Base-by-base conservation (phyloP, 208 protist species). In the Angomonas deanei region DNA sequence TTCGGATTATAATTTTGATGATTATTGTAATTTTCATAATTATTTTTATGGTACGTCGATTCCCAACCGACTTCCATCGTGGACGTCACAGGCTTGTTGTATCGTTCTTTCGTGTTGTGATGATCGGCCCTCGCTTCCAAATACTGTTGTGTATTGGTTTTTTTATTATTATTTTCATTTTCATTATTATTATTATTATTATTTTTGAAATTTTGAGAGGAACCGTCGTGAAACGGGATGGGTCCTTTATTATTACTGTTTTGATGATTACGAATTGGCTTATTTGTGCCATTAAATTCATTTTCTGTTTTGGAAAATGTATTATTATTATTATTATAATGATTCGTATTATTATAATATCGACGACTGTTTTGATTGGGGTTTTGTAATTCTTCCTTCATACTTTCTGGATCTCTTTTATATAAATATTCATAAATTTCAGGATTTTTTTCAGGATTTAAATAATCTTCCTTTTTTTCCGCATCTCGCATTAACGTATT, bases 401-500 rank as follows among this genome's bases (percentile, higher is more conserved):
- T 27, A n/a, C 38, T 48, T 0, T 24, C 58, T 13, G 46, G 58
- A 11, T 50, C 46, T 47, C 56, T 75, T 23, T 65, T 62, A 61
- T 70, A 86, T 4, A 89, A 65, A 11, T 85, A 72, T 0, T 39
- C 46, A 53, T 80, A 62, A 17, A 89, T 53, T 8, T 86, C 75
- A 0, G 75, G 77, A 61, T 92, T 92, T 30, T 61, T 59, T 8
- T 64, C 49, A 11, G 53, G 63, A 52, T 53, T 64, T 4, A 68
- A 28, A 61, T 88, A 86, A 3, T 28, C 70, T 3, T 68, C 66
- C n/a, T 63, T 39, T 5, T 59, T 57, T 27, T 74, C 56, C 2
- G 34, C 50, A 2, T 91, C 76, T 11, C 80, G 74, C 23, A 70
- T 26, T 27, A 82, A 57, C 23, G 79, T 85, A 26, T 50, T 70